Conservation (phyloP, 345 rosid species). For the Arabis hirsuta region DNA sequence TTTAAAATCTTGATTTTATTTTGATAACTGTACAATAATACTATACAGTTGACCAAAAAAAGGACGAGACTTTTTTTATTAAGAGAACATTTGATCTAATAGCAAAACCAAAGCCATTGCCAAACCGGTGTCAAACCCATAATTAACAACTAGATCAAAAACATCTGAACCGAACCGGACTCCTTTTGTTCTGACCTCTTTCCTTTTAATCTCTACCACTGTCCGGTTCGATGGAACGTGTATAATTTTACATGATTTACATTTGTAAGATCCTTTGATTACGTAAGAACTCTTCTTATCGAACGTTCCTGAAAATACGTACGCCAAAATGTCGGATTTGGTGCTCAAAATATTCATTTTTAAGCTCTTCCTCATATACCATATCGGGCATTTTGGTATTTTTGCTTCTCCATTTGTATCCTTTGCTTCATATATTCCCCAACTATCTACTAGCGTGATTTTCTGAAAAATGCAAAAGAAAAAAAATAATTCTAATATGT, state of each 20-base stretch:
- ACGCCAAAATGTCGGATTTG: slow-evolving; percentile 49
- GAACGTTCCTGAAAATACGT: slow-evolving; percentile 45
- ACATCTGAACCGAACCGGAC: slow-evolving; percentile 69
- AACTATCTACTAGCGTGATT: slow-evolving; percentile 39
- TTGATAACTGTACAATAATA: background rate
- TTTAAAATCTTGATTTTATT: too few species aligned
- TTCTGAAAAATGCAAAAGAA: slow-evolving; percentile 11
- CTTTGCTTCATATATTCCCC: slow-evolving; percentile 77
- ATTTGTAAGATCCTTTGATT: slow-evolving; percentile 71
- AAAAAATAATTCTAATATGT: background rate
- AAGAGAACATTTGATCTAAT: slow-evolving; percentile 81
- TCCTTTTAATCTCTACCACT: slow-evolving; percentile 77
- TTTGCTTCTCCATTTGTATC: slow-evolving; percentile 21
- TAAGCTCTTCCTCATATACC: slow-evolving; percentile 56
- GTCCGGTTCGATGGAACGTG: slow-evolving; percentile 53
- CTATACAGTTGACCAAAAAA: background rate
- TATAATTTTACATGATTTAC: slow-evolving; percentile 68
- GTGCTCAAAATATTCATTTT: slow-evolving; percentile 47
- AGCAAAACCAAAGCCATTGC: slow-evolving; percentile 83
- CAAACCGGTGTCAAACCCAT: slow-evolving; percentile 62
- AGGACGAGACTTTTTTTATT: background rate
- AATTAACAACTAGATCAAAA: slow-evolving; percentile 61
- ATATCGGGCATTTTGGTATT: slow-evolving; percentile 51
- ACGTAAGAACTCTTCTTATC: slow-evolving; percentile 51
- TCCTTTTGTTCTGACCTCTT: slow-evolving; percentile 54